Evolutionary conservation across 2,329 filamentous ascomycete genomes (phyloP), one percentile per base, ranked within the genome.

Genomic region (Didymella segeticola): DNA sequence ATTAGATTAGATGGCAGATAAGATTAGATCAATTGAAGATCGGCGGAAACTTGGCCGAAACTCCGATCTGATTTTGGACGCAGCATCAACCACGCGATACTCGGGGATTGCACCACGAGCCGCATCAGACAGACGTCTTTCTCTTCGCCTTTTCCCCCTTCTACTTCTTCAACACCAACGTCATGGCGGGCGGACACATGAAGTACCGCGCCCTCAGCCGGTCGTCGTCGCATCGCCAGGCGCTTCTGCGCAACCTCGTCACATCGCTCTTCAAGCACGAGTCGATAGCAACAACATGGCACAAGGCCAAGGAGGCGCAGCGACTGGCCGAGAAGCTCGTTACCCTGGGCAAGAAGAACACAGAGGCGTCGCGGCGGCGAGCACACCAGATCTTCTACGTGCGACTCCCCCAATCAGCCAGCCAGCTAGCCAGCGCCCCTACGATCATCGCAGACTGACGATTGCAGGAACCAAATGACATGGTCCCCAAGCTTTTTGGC

Each of bases 231-330:
- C 95, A 97, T 75, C 86, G 95, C 74, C 86, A 93, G 80, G 93
- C 95, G 47, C 86, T 99, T 66, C 87, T 99, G 64, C 91, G 95
- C 71, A 97, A 98, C 78, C 83, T 99, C 57, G 93, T 98, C 74
- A 96, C 93, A 64, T 95, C 93, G 48, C 89, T 99, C 63, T 89
- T 99, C 79, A 84, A 90, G 77, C 87, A 96, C 77, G 95, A 99
- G 80, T 87, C 91, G 60, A 96, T 99, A 79, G 87, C 89, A 61
- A 99, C 95, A 43, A 96, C 95, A 78, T 97, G 90, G 83, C 88
- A 89, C 74, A 98, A 98, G 79, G 95, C 95, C 41, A 99, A 98
- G 79, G 95, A 99, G 80, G 90, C 95, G 17, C 95, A 99, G 79
- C 85, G 90, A 36, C 76, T 98, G 65, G 95, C 93, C 7, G 95